Conservation (phyloP, 495 filamentous ascomycete species). For the Aspergillus hancockii region DNA sequence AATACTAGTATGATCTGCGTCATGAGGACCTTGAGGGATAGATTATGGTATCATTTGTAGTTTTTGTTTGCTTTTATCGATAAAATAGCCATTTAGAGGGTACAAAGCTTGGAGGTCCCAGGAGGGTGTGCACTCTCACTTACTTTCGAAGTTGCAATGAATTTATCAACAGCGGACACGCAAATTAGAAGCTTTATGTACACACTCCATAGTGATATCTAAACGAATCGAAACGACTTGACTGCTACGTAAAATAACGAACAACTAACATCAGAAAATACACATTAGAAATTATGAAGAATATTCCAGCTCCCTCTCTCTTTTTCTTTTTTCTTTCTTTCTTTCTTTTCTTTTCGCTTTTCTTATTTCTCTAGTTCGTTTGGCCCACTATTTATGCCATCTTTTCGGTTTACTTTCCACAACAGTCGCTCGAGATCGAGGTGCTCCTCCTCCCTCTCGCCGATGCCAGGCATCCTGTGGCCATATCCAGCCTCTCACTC, state of each 20-base stretch:
- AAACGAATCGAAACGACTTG: not conserved
- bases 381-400: conserved; percentile 35
- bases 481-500: conserved; percentile 79
- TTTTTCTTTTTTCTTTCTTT: not conserved
- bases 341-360: conserved; percentile 1
- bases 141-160: too few species aligned
- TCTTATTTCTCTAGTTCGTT: not conserved
- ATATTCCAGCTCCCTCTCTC: not conserved
- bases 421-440: conserved; percentile 22
- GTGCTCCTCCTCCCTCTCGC: conserved; percentile 47
- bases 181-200: too few species aligned
- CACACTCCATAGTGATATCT: not conserved
- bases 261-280: conserved; percentile 4
- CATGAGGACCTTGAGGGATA: conserved; percentile 30
- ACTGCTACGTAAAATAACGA: not conserved
- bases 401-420: conserved; percentile 31
- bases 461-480: conserved; percentile 71
- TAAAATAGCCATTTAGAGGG: not conserved
- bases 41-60: not conserved
- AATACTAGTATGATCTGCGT: conserved; percentile 6
- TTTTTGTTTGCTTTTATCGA: too few species aligned
- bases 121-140: not conserved
- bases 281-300: conserved; percentile 10
- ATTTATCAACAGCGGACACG: too few species aligned
- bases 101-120: not conserved